Evolutionary conservation across 805 yeast species (phyloP), one percentile per base, ranked within the genome.

Genomic region (Metschnikowia anglica): DNA sequence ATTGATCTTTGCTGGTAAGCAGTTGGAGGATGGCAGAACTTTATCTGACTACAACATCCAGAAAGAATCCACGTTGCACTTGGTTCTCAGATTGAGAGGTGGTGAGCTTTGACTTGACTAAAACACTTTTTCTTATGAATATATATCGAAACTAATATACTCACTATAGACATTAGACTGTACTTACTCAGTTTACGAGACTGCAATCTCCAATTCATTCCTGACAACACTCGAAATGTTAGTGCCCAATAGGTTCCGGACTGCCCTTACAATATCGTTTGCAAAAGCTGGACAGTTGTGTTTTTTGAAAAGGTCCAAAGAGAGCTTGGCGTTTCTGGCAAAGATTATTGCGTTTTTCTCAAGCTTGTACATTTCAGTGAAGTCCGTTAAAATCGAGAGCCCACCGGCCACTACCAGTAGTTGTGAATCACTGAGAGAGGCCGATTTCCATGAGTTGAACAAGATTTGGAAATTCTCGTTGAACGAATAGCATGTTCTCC

Each of bases 41-140:
- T 76, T 90, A 54, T 84, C 96, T 55, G 97, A 90, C 77, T 90
- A 90, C 91, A 90, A 90, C 85, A 90, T 90, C 72, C 96, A 89
- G 77, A 90, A 90, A 80, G 97, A 90, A 77, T 88, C 97, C 53
- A 90, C 97, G 51, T 74, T 90, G 43, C 97, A 91, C 74, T 83
- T 91, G 77, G 98, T 91, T 56, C 79, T 91, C 58, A 89, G 97
- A 82, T 86, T 91, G 72, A 88, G 97, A 68, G 72, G 73, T 62
- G 70, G 95, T 82, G 67, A 60, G 82, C 81, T 63, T 61, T 51
- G 62, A 66, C 55, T 62, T 37, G 63, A 66, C 20, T 13, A 13
- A 2, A 25, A 25, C 5, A 15, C 27, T 31, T 39, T 15, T 27
- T 19, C 27, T 26, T 29, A 21, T 32, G 9, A 21, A 21, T 37